These are phyloP conservation scores for Boletales sp. DNA, from an alignment of 768 basidiomycete genomes.

Conservation along the genomic window DNA sequence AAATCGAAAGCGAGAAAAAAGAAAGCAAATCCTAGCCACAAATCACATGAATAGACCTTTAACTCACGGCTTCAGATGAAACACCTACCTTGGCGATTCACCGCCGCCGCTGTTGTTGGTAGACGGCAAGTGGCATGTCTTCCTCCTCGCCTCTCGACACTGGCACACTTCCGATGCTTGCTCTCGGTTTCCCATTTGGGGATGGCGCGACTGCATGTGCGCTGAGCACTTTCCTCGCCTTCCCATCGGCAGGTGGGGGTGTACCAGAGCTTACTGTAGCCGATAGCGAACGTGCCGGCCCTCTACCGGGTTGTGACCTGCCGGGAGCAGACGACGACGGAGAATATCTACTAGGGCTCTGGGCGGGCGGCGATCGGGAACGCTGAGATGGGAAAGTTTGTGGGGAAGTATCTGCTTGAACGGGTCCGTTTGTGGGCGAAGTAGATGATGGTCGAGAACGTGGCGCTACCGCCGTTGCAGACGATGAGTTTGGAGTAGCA, in stretches of 20 bases:
- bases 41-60: slow-evolving; percentile 4
- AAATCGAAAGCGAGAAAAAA: background rate
- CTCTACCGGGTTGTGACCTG: slow-evolving; percentile 29
- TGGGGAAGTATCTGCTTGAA: slow-evolving; percentile 17
- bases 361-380: slow-evolving; percentile 54
- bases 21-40: slow-evolving; percentile 4
- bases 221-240: slow-evolving; percentile 60
- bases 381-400: slow-evolving; percentile 36
- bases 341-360: slow-evolving; percentile 36
- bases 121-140: slow-evolving; percentile 75
- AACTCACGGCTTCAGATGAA: background rate
- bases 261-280: slow-evolving; percentile 52
- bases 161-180: slow-evolving; percentile 34
- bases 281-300: slow-evolving; percentile 66
- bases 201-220: slow-evolving; percentile 51
- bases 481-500: slow-evolving; percentile 22
- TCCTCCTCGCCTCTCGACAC: slow-evolving; percentile 56
- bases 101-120: slow-evolving; percentile 71
- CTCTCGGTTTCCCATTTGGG: slow-evolving; percentile 39
- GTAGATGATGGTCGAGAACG: slow-evolving; percentile 29
- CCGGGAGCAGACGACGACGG: slow-evolving; percentile 25
- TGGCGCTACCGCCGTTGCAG: slow-evolving; percentile 21
- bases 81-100: slow-evolving; percentile 16
- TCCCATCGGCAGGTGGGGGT: slow-evolving; percentile 42
- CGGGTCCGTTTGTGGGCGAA: slow-evolving; percentile 24